Base-by-base conservation (phyloP, 352 stramenopile species). In the Phytophthora quininea region DNA sequence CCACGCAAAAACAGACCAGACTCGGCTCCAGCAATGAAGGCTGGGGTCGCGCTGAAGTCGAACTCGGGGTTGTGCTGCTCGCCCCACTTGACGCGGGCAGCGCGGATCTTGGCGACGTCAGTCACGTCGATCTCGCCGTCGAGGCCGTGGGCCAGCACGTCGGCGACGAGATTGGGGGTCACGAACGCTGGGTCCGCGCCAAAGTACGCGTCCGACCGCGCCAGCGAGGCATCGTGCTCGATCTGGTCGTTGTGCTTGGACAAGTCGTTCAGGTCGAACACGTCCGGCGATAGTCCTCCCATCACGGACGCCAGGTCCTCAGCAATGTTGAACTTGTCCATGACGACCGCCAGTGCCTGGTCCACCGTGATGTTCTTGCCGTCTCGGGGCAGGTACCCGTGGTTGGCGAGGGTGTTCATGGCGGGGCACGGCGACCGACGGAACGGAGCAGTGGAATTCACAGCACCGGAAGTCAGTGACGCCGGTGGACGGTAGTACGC, bases 391-490 rank as follows among this genome's bases (percentile, higher is more conserved):
- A 87, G 31, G 35, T 72, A 58, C 11, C 75, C 75, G 58, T 86
- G 75, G 64, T 86, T 86, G 14, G 77, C 74, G 6, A 84, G 64
- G n/a, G 77, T 59, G 52, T 87, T 87, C 46, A 87, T 47, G 12
- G 67, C 72, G 6, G 78, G 78, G 33, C 78, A 87, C 30, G 75
- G 78, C 32, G 70, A 79, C 2, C 74, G 74, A 10, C 54, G 38
- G 57, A 70, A 82, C 11, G 55, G 24, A 1, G 69, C 54, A 4
- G 54, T 52, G 3, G 58, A 60, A 30, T 50, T 59, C 1, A 60
- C 54, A 2, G 58, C 32, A 12, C 62, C 73, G 4, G 73, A 81
- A 12, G 61, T 63, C 40, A 77, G 58, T 10, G 6, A n/a, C 3
- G 53, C 47, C 1, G 60, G 47, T 12, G 74, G 71, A 5, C 64